phyloP scores from a whole-genome alignment of 208 protist species.

The Leptomonas pyrrhocoris region DNA sequence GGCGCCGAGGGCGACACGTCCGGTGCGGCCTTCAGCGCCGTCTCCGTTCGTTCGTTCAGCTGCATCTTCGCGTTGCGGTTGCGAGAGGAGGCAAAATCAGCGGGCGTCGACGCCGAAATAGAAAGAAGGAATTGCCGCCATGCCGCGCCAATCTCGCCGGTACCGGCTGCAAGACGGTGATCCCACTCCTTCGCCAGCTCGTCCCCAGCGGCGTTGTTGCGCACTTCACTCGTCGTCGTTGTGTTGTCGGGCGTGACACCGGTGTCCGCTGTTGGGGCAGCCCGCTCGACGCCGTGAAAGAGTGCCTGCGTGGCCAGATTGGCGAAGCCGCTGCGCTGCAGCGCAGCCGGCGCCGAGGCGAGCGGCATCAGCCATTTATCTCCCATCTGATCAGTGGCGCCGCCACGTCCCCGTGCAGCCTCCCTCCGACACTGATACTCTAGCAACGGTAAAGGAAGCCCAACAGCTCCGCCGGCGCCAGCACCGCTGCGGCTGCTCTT shows the following conservation, averaged over 20 bases:
- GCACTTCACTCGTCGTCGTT: too few relatives aligned
- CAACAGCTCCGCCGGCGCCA: neutral
- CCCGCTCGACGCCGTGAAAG: neutral
- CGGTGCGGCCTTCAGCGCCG: too few relatives aligned
- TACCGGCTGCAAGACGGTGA: constrained; percentile 14
- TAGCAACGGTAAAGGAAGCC: constrained; percentile 18
- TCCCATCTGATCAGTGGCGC: neutral
- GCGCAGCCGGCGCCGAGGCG: neutral
- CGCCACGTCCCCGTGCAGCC: neutral
- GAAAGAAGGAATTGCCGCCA: constrained; percentile 27
- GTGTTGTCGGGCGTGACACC: too few relatives aligned
- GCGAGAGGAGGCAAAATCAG: neutral
- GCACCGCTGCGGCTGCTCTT: neutral
- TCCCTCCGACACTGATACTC: constrained; percentile 10
- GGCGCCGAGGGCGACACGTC: neutral
- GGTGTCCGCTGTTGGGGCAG: too few relatives aligned
- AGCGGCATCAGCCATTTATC: neutral
- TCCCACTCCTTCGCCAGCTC: constrained; percentile 1
- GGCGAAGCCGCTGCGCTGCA: constrained; percentile 31
- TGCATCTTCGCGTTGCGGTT: too few relatives aligned
- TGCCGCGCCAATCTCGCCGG: constrained; percentile 13
- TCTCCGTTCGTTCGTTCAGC: too few relatives aligned
- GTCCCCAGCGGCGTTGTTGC: neutral
- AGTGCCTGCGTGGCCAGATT: constrained; percentile 24
- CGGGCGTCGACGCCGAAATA: neutral